Percentiles rank a stretch among this genome's conserved stretches.
phyloP scores from a whole-genome alignment of 306 rosid genomes.

The Corylus avellana region DNA sequence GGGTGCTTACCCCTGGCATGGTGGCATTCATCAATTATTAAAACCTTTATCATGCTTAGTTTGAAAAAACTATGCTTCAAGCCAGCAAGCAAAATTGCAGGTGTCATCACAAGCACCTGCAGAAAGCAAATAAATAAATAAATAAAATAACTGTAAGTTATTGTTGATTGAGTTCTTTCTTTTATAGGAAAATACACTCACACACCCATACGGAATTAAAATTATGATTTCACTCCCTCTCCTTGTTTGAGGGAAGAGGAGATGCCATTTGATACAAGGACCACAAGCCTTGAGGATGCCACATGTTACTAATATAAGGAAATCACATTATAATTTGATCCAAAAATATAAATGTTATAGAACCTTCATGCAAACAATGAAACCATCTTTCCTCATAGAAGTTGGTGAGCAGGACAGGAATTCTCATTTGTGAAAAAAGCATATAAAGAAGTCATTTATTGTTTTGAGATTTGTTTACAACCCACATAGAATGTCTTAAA shows the following conservation, averaged over 20 bases:
- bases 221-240: not conserved
- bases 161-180: not conserved
- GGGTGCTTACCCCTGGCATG: conserved; percentile 69
- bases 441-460: not conserved
- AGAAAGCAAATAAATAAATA: not conserved
- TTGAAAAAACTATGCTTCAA: conserved; percentile 72
- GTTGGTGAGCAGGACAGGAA: not conserved
- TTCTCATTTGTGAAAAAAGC: not conserved
- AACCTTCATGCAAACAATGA: not conserved
- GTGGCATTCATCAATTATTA: conserved; percentile 89
- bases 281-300: not conserved
- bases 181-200: not conserved
- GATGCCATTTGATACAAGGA: not conserved
- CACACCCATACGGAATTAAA: not conserved
- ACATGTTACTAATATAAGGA: not conserved
- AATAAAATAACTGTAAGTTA: not conserved
- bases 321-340: not conserved
- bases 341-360: not conserved
- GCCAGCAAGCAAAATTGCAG: conserved; percentile 60
- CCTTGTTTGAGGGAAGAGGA: not conserved
- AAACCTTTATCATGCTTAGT: conserved; percentile 70
- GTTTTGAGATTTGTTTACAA: not conserved
- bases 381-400: not conserved
- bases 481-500: not conserved
- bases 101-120: conserved; percentile 93